phyloP scores from a whole-genome alignment of 2,329 filamentous ascomycete species.

The Xylaria sp. region DNA sequence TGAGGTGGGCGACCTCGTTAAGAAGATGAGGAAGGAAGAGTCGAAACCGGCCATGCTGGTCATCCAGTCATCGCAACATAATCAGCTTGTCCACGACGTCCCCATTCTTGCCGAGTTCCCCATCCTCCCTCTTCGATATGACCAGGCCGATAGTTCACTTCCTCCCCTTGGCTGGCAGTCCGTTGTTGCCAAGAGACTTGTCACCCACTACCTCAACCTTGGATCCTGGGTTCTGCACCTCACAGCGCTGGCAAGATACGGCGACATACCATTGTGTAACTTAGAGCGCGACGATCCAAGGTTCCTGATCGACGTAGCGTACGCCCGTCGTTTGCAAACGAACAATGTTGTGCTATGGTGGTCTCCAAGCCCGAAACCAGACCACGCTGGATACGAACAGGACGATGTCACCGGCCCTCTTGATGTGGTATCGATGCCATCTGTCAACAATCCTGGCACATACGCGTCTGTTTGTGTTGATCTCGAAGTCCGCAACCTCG shows the following conservation, averaged over 20 bases:
- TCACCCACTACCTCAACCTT: slow-evolving; percentile 90
- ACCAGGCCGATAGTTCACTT: slow-evolving; percentile 81
- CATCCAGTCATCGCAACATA: slow-evolving; percentile 85
- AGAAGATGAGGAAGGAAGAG: slow-evolving; percentile 88
- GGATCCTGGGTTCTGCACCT: slow-evolving; percentile 90
- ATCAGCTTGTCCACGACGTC: slow-evolving; percentile 80
- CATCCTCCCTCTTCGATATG: slow-evolving; percentile 77
- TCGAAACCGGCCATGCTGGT: slow-evolving; percentile 79
- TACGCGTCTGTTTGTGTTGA: slow-evolving; percentile 98
- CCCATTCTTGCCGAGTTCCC: slow-evolving; percentile 84
- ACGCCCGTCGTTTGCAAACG: slow-evolving; percentile 84
- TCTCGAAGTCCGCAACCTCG: slow-evolving; percentile 87
- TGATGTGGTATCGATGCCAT: slow-evolving; percentile 88
- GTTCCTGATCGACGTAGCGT: slow-evolving; percentile 94
- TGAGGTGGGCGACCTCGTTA: slow-evolving; percentile 84
- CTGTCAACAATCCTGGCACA: slow-evolving; percentile 88
- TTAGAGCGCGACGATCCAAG: slow-evolving; percentile 91
- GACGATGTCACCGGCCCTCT: slow-evolving; percentile 84
- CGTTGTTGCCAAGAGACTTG: slow-evolving; percentile 81
- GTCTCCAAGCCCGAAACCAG: slow-evolving; percentile 83
- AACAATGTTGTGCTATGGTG: slow-evolving; percentile 97
- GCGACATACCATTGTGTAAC: slow-evolving; percentile 93
- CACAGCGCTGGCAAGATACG: slow-evolving; percentile 84
- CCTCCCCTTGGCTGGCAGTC: slow-evolving; percentile 93
- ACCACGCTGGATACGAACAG: slow-evolving; percentile 93